Evolutionary conservation across 345 rosid genomes (phyloP).

Genomic region (Litchi chinensis): DNA sequence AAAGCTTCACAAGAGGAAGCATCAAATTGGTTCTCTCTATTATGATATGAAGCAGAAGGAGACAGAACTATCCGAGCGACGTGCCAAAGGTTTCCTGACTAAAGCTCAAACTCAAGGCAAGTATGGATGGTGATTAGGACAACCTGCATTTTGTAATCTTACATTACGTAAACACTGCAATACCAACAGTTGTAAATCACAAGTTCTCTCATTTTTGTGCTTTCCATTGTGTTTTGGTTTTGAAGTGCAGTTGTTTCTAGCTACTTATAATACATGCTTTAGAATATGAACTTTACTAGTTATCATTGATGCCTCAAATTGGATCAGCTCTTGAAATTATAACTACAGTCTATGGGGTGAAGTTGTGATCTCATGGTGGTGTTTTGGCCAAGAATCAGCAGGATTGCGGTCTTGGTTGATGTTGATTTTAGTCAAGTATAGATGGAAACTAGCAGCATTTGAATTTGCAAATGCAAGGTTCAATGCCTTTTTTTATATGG

Average conservation of each 20-base stretch:
- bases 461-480: background rate
- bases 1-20: constrained; percentile 98
- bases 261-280: background rate
- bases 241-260: background rate
- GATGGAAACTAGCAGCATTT: background rate
- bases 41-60: constrained; percentile 90
- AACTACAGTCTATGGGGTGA: background rate
- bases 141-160: background rate
- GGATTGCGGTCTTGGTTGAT: background rate
- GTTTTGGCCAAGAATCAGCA: background rate
- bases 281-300: background rate
- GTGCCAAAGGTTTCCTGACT: constrained; percentile 78
- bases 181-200: background rate
- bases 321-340: background rate
- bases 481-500: too few relatives aligned
- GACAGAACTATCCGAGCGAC: constrained; percentile 78
- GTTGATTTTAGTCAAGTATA: too few relatives aligned
- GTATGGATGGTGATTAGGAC: constrained; percentile 76
- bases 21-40: constrained; percentile 80
- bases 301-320: too few relatives aligned
- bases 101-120: constrained; percentile 93
- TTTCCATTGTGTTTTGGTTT: background rate
- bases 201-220: background rate
- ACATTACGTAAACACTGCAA: background rate
- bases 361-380: background rate